phyloP scores from a whole-genome alignment of 352 stramenopile species.

The Globisporangium polare region DNA sequence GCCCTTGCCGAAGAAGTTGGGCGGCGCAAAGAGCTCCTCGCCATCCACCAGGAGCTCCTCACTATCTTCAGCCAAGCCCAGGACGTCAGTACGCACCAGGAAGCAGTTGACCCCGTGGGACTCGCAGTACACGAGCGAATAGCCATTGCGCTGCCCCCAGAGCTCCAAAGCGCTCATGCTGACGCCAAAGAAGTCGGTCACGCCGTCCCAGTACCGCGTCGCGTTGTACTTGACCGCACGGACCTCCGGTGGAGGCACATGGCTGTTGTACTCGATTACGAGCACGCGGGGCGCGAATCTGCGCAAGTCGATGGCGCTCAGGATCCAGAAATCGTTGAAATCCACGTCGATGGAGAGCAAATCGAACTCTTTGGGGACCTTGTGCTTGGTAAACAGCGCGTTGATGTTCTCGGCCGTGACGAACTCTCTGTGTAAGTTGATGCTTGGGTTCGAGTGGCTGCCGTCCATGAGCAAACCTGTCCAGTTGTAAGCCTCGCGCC shows the following conservation, averaged over 20 bases:
- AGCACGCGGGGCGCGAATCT: slow-evolving; percentile 50
- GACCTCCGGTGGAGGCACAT: slow-evolving; percentile 41
- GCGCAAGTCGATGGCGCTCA: slow-evolving; percentile 41
- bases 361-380: slow-evolving; percentile 45
- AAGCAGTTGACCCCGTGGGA: slow-evolving; percentile 77
- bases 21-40: slow-evolving; percentile 35
- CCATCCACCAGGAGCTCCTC: slow-evolving; percentile 11
- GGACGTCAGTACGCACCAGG: slow-evolving; percentile 47
- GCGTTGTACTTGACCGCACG: slow-evolving; percentile 44
- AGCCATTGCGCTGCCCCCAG: slow-evolving; percentile 37
- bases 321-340: slow-evolving; percentile 77
- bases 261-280: slow-evolving; percentile 60
- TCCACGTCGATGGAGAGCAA: slow-evolving; percentile 69
- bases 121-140: slow-evolving; percentile 78
- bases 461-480: slow-evolving; percentile 62
- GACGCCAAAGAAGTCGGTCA: slow-evolving; percentile 55
- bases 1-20: slow-evolving; percentile 69
- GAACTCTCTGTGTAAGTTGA: slow-evolving; percentile 56
- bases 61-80: slow-evolving; percentile 7
- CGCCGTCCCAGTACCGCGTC: slow-evolving; percentile 38
- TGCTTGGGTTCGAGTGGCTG: slow-evolving; percentile 29
- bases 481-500: slow-evolving; percentile 47
- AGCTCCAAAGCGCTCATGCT: slow-evolving; percentile 43
- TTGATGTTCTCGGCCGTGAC: slow-evolving; percentile 67
- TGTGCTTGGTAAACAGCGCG: slow-evolving; percentile 39